Conservation (phyloP, 2,329 filamentous ascomycete species). For the Keithomyces neogunnii region DNA sequence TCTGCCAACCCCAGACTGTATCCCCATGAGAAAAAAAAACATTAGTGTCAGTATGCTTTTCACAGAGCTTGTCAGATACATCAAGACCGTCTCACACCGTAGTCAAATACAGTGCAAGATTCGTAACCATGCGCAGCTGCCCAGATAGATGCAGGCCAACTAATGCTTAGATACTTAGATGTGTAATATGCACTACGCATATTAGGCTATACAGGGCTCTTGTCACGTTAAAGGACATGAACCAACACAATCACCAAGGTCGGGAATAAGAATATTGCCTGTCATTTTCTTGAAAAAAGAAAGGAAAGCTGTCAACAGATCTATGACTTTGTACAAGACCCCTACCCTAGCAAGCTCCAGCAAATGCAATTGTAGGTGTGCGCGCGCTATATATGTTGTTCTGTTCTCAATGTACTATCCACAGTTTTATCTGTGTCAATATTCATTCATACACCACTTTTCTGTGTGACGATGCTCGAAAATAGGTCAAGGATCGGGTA, state of each 20-base stretch:
- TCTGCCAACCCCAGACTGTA: too few relatives aligned
- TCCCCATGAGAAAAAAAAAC: too few relatives aligned
- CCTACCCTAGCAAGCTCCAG: background rate
- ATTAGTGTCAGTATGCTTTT: too few relatives aligned
- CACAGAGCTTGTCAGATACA: too few relatives aligned
- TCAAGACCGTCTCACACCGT: too few relatives aligned
- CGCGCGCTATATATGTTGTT: background rate
- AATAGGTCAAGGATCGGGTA: background rate
- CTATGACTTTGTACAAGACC: background rate
- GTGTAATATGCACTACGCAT: too few relatives aligned
- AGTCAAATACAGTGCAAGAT: too few relatives aligned
- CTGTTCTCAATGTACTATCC: background rate
- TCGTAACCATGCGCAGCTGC: too few relatives aligned
- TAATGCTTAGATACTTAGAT: too few relatives aligned
- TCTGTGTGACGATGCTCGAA: background rate
- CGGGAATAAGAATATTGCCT: background rate
- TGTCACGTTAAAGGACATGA: too few relatives aligned
- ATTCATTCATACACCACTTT: background rate
- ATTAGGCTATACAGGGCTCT: too few relatives aligned
- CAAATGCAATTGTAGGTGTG: background rate
- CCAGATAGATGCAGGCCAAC: too few relatives aligned
- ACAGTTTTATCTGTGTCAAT: background rate
- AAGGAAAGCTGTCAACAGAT: background rate
- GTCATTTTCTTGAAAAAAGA: background rate
- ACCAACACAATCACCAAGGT: background rate